These are phyloP conservation scores for Clohesyomyces aquaticus DNA, from an alignment of 495 filamentous ascomycete species.

Conservation along the genomic window DNA sequence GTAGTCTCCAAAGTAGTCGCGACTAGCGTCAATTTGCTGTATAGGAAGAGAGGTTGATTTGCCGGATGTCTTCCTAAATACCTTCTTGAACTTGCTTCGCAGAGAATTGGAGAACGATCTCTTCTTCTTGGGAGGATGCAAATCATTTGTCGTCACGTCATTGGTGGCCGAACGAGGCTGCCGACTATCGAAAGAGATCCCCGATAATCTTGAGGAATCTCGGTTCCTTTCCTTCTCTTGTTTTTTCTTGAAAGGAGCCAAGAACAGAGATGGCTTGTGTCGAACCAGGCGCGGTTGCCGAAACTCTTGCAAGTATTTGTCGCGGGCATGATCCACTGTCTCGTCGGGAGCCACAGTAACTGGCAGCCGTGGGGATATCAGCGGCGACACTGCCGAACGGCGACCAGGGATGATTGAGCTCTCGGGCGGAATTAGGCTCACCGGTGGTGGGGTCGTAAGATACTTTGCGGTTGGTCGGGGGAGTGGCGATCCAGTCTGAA, in stretches of 20 bases:
- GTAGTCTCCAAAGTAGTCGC: conserved; percentile 35
- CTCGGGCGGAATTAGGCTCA: conserved; percentile 22
- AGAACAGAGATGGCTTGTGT: conserved; percentile 44
- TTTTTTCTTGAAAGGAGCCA: conserved; percentile 45
- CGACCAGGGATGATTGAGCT: neutral
- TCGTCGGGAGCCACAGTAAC: conserved; percentile 22
- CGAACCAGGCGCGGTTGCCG: conserved; percentile 40
- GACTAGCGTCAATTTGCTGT: conserved; percentile 37
- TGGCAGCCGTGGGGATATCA: conserved; percentile 19
- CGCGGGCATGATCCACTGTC: conserved; percentile 32
- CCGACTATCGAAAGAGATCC: conserved; percentile 27
- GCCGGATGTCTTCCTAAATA: conserved; percentile 28
- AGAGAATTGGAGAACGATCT: conserved; percentile 37
- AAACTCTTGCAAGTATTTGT: conserved; percentile 46
- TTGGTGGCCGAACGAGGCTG: conserved; percentile 25
- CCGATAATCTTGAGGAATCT: neutral
- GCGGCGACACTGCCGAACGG: conserved; percentile 8
- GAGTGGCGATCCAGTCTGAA: conserved; percentile 38
- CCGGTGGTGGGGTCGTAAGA: conserved; percentile 29
- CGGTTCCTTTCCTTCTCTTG: conserved; percentile 34
- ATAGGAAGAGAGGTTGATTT: conserved; percentile 28
- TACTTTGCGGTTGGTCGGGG: conserved; percentile 32
- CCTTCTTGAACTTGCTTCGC: conserved; percentile 35
- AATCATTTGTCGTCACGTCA: conserved; percentile 2
- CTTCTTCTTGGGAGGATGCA: conserved; percentile 29